These are phyloP conservation scores for Erodium chrysanthum DNA, from an alignment of 441 rosid species.

Conservation along the genomic window DNA sequence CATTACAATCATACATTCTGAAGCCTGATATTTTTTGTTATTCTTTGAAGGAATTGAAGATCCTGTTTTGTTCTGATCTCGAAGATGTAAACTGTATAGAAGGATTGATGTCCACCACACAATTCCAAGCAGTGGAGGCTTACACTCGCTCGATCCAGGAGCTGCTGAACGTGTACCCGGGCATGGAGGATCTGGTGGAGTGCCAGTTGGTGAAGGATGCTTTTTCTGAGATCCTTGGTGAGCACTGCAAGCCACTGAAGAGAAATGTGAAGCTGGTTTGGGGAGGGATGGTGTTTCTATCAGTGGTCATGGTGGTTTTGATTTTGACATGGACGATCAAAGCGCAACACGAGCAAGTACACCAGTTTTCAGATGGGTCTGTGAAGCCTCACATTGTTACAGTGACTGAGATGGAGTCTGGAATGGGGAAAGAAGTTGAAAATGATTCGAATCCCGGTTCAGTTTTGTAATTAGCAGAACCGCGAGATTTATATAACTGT, in stretches of 20 bases:
- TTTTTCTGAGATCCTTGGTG: conserved; percentile 35
- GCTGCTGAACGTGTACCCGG: conserved; percentile 43
- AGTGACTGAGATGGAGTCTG: background rate
- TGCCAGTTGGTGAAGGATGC: conserved; percentile 50
- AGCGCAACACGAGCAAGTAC: conserved; percentile 24
- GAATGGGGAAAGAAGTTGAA: background rate
- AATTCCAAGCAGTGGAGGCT: conserved; percentile 28
- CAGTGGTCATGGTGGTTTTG: conserved; percentile 35
- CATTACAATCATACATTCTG: background rate
- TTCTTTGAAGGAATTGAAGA: conserved; percentile 27
- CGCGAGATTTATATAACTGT: no score
- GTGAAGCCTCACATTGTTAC: background rate
- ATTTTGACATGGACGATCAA: conserved; percentile 36
- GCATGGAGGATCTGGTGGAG: conserved; percentile 43
- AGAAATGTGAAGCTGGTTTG: conserved; percentile 35
- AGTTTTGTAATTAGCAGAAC: background rate
- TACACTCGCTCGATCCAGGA: conserved; percentile 44
- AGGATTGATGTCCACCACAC: conserved; percentile 28
- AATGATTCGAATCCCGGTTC: background rate
- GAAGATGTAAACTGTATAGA: conserved; percentile 27
- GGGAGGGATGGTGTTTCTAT: conserved; percentile 38
- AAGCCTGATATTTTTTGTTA: background rate
- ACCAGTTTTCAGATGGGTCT: conserved; percentile 19
- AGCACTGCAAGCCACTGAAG: conserved; percentile 50
- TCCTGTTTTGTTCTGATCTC: conserved; percentile 34